Percentiles rank a stretch among this genome's conserved stretches.
These are phyloP conservation scores for Lavandula angustifolia DNA, from an alignment of 257 asterid genomes.

Conservation along the genomic window DNA sequence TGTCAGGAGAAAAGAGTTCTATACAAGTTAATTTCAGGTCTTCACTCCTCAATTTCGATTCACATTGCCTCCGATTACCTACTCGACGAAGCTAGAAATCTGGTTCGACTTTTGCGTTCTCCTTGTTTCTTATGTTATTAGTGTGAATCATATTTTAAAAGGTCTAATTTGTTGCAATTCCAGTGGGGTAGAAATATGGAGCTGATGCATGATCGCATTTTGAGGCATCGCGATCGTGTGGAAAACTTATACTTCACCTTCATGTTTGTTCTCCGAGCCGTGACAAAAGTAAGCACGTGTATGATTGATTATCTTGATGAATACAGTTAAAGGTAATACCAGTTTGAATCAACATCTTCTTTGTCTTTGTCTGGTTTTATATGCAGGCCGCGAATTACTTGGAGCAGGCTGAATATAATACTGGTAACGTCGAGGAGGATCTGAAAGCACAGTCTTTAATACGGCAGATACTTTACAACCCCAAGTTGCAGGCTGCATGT, in stretches of 20 bases:
- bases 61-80: slow-evolving; percentile 87
- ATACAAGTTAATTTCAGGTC: slow-evolving; percentile 89
- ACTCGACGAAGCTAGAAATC: slow-evolving; percentile 72
- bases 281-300: slow-evolving; percentile 65
- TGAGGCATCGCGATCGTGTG: slow-evolving; percentile 87
- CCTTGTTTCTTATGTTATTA: slow-evolving; percentile 19
- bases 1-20: slow-evolving; percentile 84
- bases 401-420: slow-evolving; percentile 89
- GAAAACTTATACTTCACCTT: slow-evolving; percentile 84
- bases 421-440: slow-evolving; percentile 75
- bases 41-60: slow-evolving; percentile 86
- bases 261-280: slow-evolving; percentile 96
- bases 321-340: neutral
- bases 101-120: slow-evolving; percentile 46
- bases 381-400: slow-evolving; percentile 77
- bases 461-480: slow-evolving; percentile 75
- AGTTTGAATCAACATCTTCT: slow-evolving; percentile 14
- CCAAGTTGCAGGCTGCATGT: slow-evolving; percentile 80
- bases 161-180: slow-evolving; percentile 34
- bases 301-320: slow-evolving; percentile 3
- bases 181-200: slow-evolving; percentile 94
- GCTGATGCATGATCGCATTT: slow-evolving; percentile 78
- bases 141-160: slow-evolving; percentile 11
- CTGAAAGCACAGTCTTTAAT: slow-evolving; percentile 78
- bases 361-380: slow-evolving; percentile 17